Percentiles rank a stretch among this genome's conserved stretches.
Conservation (phyloP, 345 rosid species). For the Geranium brycei region DNA sequence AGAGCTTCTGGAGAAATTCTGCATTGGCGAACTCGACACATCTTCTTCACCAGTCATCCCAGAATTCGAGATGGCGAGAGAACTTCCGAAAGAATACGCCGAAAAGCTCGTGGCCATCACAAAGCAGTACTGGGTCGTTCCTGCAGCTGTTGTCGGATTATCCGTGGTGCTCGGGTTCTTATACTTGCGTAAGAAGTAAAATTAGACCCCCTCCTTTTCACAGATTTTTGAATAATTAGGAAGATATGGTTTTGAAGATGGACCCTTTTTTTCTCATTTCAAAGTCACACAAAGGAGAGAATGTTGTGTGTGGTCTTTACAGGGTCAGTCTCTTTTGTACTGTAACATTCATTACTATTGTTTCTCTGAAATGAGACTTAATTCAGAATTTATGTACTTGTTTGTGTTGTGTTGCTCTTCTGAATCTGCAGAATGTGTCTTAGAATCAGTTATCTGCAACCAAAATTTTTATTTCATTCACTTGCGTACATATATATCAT, state of each 20-base stretch:
- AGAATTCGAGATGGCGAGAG: slow-evolving; percentile 52
- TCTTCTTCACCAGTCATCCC: slow-evolving; percentile 30
- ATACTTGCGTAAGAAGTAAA: slow-evolving; percentile 48
- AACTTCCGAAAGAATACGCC: slow-evolving; percentile 15
- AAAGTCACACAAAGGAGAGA: neutral
- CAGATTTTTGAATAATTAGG: neutral
- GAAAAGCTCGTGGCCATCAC: slow-evolving; percentile 38
- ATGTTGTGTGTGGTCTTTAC: neutral
- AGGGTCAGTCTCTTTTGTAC: neutral
- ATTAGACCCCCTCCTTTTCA: neutral
- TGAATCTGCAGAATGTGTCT: neutral
- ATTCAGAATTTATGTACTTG: no score
- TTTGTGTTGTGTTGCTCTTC: neutral
- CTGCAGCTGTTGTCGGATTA: slow-evolving; percentile 44
- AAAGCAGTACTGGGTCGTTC: slow-evolving; percentile 58
- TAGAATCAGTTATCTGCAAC: neutral
- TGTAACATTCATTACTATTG: neutral
- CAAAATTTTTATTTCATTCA: neutral
- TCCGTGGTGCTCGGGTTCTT: slow-evolving; percentile 53
- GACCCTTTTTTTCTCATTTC: no score
- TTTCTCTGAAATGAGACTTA: neutral
- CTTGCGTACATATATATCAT: no score
- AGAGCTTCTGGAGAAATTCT: slow-evolving; percentile 51
- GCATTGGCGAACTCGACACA: slow-evolving; percentile 66
- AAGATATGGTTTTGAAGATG: neutral